Evolutionary conservation across 495 filamentous ascomycete species (phyloP).

Genomic region (Penicillium lividum): DNA sequence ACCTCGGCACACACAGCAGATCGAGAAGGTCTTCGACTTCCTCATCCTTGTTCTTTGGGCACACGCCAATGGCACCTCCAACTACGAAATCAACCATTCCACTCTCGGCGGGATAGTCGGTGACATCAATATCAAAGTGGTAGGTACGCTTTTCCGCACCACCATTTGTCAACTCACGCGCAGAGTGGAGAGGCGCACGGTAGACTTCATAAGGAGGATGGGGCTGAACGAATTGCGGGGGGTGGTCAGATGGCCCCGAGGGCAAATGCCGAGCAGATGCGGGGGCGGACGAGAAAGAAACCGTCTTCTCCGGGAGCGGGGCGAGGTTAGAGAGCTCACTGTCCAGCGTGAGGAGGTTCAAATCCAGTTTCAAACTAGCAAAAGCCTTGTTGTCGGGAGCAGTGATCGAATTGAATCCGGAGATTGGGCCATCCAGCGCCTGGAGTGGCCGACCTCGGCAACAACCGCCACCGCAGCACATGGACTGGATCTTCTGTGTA

Average conservation of each 20-base stretch:
- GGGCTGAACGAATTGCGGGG: constrained; percentile 89
- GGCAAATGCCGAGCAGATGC: constrained; percentile 35
- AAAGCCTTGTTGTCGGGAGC: constrained; percentile 77
- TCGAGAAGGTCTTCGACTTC: constrained; percentile 84
- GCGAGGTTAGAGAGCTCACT: constrained; percentile 68
- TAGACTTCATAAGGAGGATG: constrained; percentile 91
- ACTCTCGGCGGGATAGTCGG: constrained; percentile 84
- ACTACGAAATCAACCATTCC: constrained; percentile 91
- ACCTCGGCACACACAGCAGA: constrained; percentile 71
- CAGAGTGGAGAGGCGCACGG: constrained; percentile 75
- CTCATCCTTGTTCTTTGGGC: constrained; percentile 77
- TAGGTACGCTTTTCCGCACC: constrained; percentile 97
- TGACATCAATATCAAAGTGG: constrained; percentile 96
- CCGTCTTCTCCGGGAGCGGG: constrained; percentile 71
- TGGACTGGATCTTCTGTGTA: constrained; percentile 57
- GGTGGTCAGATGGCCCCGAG: constrained; percentile 54
- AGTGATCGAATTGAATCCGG: constrained; percentile 55
- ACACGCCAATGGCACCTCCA: constrained; percentile 91
- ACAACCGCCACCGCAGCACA: constrained; percentile 93
- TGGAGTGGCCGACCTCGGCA: constrained; percentile 68
- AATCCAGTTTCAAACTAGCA: constrained; percentile 69
- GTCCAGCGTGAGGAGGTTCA: constrained; percentile 68
- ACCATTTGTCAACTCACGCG: constrained; percentile 82
- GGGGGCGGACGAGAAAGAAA: constrained; percentile 60
- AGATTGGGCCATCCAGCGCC: constrained; percentile 44